phyloP scores from a whole-genome alignment of 1,284 basidiomycete species.

The Fistulina hepatica region DNA sequence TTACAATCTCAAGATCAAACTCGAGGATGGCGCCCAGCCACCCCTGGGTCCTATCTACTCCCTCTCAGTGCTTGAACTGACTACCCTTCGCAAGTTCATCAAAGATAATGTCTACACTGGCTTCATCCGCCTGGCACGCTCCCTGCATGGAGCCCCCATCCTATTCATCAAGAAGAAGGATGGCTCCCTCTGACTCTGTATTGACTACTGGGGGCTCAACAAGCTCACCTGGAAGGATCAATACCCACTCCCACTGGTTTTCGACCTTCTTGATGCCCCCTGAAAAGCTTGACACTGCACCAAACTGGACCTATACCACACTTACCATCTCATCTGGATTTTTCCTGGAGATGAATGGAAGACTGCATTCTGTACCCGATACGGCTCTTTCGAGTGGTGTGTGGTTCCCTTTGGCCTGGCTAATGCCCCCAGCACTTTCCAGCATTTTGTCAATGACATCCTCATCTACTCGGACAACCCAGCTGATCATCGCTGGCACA shows the following conservation, averaged over 20 bases:
- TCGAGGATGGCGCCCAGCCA: constrained; percentile 17
- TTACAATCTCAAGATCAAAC: constrained; percentile 17
- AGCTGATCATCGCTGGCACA: constrained; percentile 19
- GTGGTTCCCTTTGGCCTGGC: constrained; percentile 23
- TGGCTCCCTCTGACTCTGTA: constrained; percentile 19
- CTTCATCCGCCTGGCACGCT: constrained; percentile 13
- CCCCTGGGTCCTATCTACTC: constrained; percentile 19
- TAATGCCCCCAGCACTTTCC: constrained; percentile 11
- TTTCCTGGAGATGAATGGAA: constrained; percentile 18
- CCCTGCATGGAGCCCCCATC: constrained; percentile 19
- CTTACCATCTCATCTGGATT: constrained; percentile 21
- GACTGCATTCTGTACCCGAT: constrained; percentile 24
- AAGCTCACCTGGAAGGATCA: constrained; percentile 12
- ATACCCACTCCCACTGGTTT: constrained; percentile 20
- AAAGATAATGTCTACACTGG: constrained; percentile 17
- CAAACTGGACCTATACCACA: too few species aligned
- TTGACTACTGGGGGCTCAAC: constrained; percentile 26
- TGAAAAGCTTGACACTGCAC: constrained; percentile 2
- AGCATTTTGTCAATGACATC: constrained; percentile 14
- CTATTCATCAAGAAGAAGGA: constrained; percentile 30
- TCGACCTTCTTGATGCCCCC: constrained; percentile 16
- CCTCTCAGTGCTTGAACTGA: constrained; percentile 16
- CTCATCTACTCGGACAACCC: constrained; percentile 14
- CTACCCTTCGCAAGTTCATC: constrained; percentile 14
- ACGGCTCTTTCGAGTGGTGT: constrained; percentile 22